A percentile compares a stretch with the other conserved stretches of the same genome.
These are phyloP conservation scores for Verticillium nubilum DNA, from an alignment of 2,329 filamentous ascomycete species.

Conservation along the genomic window DNA sequence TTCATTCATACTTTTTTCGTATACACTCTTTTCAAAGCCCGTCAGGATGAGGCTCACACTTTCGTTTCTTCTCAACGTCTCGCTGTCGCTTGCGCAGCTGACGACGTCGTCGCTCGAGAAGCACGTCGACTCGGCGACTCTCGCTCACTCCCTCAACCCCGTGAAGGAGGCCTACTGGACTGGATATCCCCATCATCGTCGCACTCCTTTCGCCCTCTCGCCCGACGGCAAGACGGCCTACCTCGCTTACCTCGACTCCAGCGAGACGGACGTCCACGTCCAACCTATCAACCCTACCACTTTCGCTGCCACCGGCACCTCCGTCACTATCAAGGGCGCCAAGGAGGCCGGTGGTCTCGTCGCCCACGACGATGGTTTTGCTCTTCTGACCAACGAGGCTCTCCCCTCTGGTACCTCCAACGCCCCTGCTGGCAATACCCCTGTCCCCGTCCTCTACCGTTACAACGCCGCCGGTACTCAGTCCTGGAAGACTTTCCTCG, in stretches of 20 bases:
- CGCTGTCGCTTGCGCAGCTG: conserved; percentile 11
- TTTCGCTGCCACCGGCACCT: conserved; percentile 46
- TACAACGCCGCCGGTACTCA: conserved; percentile 45
- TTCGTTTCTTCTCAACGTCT: conserved; percentile 1
- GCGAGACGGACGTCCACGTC: conserved; percentile 49
- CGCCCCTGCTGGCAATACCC: conserved; percentile 38
- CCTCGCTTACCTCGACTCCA: conserved; percentile 54
- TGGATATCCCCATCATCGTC: conserved; percentile 52
- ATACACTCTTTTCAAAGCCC: background rate
- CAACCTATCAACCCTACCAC: conserved; percentile 49
- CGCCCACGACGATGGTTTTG: conserved; percentile 58
- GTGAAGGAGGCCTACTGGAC: conserved; percentile 59
- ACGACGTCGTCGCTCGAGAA: conserved; percentile 19
- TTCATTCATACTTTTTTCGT: background rate
- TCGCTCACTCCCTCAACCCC: conserved; percentile 49
- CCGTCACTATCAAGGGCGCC: conserved; percentile 45
- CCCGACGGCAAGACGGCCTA: conserved; percentile 54
- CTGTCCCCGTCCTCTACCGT: conserved; percentile 54
- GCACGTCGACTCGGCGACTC: conserved; percentile 35
- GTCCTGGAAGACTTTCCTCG: conserved; percentile 54
- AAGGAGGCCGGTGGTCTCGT: conserved; percentile 57
- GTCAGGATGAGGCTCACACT: conserved; percentile 2
- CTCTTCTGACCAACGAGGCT: conserved; percentile 54
- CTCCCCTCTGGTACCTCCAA: conserved; percentile 43
- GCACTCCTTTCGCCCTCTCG: conserved; percentile 57